Evolutionary conservation across 768 basidiomycete species (phyloP), one percentile per base, ranked within the genome.

Genomic region (Calocera viscosa): DNA sequence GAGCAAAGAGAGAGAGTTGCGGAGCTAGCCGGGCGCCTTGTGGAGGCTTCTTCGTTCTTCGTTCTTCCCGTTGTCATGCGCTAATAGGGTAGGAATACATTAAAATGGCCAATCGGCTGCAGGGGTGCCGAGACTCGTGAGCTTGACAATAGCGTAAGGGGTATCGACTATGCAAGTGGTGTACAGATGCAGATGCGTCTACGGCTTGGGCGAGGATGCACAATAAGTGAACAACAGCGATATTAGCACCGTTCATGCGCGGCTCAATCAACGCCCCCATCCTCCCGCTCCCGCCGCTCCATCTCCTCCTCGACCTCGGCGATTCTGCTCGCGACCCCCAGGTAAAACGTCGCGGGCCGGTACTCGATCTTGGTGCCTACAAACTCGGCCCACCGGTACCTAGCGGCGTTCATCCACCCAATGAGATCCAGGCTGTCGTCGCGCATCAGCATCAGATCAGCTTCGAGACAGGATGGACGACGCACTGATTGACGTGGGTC

Each of bases 321-420:
- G 30, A 93, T 77, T 77, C 88, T 82, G 73, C 92, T 89, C 7
- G 82, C 88, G 49, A 93, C 83, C 41, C 89, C 86, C 5, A 91
- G 83, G 73, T 95, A 97, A 75, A 97, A 97, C 10, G 89, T 91
- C 24, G 88, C 90, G 1, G 93, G 92, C 67, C 88, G 87, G 80
- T 96, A 98, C 67, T 88, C 85, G 73, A 98, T 92, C 69, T 91
- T 88, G 66, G 86, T 87, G 12, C 94, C 96, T 71, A 84, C 86
- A 76, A 94, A 89, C 72, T 89, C 86, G 0, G 91, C 88, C 83
- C 91, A 90, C 72, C 91, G 91, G 76, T 91, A 95, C 33, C 89
- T 80, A 0, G 91, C 89, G 5, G 86, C 82, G 75, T 94, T 94
- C 64, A 92, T 87, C 95, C 94, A 97, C 5, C 94, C 93, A 12